Conservation (phyloP, 1,284 basidiomycete genomes). For the Heterobasidion irregulare region DNA sequence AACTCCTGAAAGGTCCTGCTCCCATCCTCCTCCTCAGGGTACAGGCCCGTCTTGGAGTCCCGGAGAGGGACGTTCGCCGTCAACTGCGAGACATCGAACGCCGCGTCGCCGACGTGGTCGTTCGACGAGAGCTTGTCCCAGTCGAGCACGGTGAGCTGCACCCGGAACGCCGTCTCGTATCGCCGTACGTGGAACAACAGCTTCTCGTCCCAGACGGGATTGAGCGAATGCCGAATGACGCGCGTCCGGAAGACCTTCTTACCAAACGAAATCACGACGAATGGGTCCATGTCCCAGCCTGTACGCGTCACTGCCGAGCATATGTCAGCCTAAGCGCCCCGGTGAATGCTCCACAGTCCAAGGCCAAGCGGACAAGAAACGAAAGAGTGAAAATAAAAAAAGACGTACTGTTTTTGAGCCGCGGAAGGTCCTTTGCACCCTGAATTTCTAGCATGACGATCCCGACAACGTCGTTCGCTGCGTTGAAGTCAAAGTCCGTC, state of each 20-base stretch:
- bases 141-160: constrained; percentile 81
- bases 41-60: constrained; percentile 67
- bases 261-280: constrained; percentile 92
- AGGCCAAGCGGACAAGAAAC: not conserved
- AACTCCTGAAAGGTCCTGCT: constrained; percentile 66
- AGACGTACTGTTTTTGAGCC: constrained; percentile 75
- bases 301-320: constrained; percentile 60
- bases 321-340: not conserved
- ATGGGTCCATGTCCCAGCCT: constrained; percentile 96
- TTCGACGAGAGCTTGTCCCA: constrained; percentile 94
- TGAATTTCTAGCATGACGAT: constrained; percentile 81
- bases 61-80: constrained; percentile 68
- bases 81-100: constrained; percentile 65
- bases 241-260: constrained; percentile 96
- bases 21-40: constrained; percentile 44
- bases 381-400: not conserved
- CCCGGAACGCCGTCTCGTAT: constrained; percentile 74
- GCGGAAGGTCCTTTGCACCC: constrained; percentile 76
- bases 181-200: constrained; percentile 90
- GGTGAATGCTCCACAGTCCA: not conserved
- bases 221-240: constrained; percentile 81
- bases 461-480: constrained; percentile 77
- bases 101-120: constrained; percentile 77
- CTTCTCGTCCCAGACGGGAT: constrained; percentile 94
- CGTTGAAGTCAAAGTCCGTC: constrained; percentile 57